These are phyloP conservation scores for Larix sibirica DNA, from an alignment of 83 land plant genomes.

Conservation along the genomic window DNA sequence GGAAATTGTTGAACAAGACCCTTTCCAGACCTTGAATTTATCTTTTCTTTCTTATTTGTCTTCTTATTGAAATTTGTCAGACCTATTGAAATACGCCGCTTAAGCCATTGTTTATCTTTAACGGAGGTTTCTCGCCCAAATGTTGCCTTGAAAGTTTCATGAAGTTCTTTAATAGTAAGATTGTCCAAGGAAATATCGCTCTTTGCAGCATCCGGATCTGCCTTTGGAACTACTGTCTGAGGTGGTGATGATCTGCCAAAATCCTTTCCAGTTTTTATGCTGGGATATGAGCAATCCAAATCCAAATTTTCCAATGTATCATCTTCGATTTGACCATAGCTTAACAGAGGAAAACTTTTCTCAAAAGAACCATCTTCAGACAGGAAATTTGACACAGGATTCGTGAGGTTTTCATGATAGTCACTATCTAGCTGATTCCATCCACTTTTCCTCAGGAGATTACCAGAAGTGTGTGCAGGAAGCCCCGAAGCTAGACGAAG, in stretches of 20 bases:
- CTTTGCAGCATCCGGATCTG: neutral
- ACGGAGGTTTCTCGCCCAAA: constrained; percentile 55
- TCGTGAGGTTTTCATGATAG: neutral
- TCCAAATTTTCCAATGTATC: constrained; percentile 11
- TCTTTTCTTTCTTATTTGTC: neutral
- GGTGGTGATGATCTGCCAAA: constrained; percentile 13
- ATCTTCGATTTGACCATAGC: neutral
- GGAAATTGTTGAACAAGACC: neutral
- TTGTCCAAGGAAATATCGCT: constrained; percentile 34
- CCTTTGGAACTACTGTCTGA: neutral
- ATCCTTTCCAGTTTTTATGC: constrained; percentile 10
- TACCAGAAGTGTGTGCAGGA: constrained; percentile 4
- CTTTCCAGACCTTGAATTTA: neutral
- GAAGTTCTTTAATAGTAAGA: constrained; percentile 45
- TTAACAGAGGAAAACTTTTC: neutral
- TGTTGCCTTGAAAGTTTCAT: constrained; percentile 40
- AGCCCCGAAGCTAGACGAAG: constrained; percentile 4
- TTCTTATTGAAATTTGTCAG: constrained; percentile 24
- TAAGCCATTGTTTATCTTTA: constrained; percentile 62
- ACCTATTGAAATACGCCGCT: constrained; percentile 45
- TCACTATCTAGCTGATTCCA: neutral
- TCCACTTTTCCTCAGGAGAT: neutral
- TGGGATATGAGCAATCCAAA: neutral
- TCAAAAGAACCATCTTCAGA: neutral
- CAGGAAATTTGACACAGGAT: neutral